Conservation (phyloP, 768 basidiomycete genomes). For the Hortiboletus flavorubellus region DNA sequence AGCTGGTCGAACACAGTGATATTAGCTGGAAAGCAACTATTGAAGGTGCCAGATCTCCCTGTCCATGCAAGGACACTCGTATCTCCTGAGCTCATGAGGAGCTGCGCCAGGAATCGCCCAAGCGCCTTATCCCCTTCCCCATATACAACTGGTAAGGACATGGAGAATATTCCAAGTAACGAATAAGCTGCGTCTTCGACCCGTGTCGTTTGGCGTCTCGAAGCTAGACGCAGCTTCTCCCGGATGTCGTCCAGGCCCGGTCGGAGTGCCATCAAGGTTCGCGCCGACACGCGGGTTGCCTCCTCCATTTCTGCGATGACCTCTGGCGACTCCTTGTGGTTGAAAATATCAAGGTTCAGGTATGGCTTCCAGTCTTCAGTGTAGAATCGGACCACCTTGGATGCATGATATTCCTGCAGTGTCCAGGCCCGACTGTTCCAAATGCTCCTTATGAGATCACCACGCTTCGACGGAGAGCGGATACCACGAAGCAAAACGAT, state of each 20-base stretch:
- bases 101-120: background rate
- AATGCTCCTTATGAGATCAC: background rate
- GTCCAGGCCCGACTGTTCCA: background rate
- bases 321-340: background rate
- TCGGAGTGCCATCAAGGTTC: background rate
- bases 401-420: background rate
- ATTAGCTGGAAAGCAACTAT: background rate
- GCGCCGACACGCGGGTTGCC: background rate
- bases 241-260: background rate
- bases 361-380: background rate
- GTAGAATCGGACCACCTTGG: background rate
- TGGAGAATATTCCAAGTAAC: background rate
- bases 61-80: background rate
- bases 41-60: background rate
- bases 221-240: background rate
- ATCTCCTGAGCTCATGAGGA: background rate
- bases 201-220: conserved; percentile 3
- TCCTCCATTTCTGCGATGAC: background rate
- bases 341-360: background rate
- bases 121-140: background rate
- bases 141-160: background rate
- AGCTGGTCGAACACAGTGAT: too few relatives aligned
- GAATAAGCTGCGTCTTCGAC: background rate
- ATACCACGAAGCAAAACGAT: background rate
- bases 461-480: background rate